Evolutionary conservation across 345 rosid species (phyloP).

Genomic region (Noccaea bulbosa): DNA sequence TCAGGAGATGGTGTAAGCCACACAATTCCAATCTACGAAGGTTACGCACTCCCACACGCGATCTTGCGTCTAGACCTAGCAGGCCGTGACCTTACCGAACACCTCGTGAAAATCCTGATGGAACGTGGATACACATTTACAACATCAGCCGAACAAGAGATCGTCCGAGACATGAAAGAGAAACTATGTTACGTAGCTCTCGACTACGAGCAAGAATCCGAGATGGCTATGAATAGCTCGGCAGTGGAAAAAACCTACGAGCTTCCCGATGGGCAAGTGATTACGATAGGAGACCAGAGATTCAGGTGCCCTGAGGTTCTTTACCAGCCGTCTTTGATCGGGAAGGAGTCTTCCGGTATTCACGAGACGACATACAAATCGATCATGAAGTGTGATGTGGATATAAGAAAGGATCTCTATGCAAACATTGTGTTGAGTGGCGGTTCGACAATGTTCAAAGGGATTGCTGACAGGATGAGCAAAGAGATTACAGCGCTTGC

Average conservation of each 20-base stretch:
- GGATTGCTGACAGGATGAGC: constrained; percentile 78
- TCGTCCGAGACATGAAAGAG: constrained; percentile 69
- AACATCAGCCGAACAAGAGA: constrained; percentile 53
- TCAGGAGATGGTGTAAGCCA: constrained; percentile 42
- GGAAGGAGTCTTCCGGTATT: constrained; percentile 67
- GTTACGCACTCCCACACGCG: constrained; percentile 54
- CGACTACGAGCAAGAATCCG: constrained; percentile 72
- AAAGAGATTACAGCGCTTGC: constrained; percentile 77
- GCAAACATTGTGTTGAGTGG: constrained; percentile 58
- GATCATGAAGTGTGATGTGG: constrained; percentile 71
- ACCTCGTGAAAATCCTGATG: constrained; percentile 69
- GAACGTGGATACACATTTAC: constrained; percentile 80
- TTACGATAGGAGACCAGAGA: constrained; percentile 71
- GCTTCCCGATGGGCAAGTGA: constrained; percentile 72
- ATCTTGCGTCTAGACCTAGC: constrained; percentile 77
- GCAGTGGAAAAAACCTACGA: constrained; percentile 70
- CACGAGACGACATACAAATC: constrained; percentile 65
- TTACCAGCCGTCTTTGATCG: constrained; percentile 76
- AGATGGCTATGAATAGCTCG: constrained; percentile 63
- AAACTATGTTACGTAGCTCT: constrained; percentile 71
- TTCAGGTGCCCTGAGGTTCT: constrained; percentile 85
- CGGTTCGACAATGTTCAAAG: constrained; percentile 76
- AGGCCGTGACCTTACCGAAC: constrained; percentile 81
- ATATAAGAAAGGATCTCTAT: constrained; percentile 65
- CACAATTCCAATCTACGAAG: constrained; percentile 34